A percentile compares a stretch with the other conserved stretches of the same genome.
These are phyloP conservation scores for Capsicum chinense DNA, from an alignment of 257 asterid species.

Conservation along the genomic window DNA sequence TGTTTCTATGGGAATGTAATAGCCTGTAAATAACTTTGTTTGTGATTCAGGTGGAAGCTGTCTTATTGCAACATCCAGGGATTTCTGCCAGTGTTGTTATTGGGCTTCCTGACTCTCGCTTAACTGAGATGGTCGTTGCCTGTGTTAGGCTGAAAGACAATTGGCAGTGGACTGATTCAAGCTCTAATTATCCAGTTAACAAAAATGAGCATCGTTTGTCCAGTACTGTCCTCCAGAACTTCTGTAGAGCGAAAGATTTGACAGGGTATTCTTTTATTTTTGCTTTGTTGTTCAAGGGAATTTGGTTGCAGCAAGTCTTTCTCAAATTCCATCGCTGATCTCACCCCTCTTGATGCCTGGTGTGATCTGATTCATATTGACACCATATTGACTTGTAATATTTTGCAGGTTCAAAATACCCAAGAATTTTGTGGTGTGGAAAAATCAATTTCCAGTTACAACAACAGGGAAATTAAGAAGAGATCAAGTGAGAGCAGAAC, in stretches of 20 bases:
- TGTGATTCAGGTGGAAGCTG: constrained; percentile 69
- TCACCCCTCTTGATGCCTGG: not conserved
- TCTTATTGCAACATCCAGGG: constrained; percentile 75
- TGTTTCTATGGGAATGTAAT: not conserved
- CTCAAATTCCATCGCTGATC: not conserved
- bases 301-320: not conserved
- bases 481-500: constrained; percentile 60
- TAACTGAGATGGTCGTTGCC: constrained; percentile 72
- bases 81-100: constrained; percentile 56
- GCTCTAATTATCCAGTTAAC: constrained; percentile 34
- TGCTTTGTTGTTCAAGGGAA: not conserved
- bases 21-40: not conserved
- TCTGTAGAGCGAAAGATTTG: constrained; percentile 62
- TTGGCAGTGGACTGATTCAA: constrained; percentile 72
- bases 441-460: constrained; percentile 65
- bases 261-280: constrained; percentile 56
- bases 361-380: not conserved
- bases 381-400: not conserved
- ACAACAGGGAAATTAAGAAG: constrained; percentile 83
- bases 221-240: constrained; percentile 59
- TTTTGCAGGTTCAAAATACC: constrained; percentile 80
- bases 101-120: constrained; percentile 75
- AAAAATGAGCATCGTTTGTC: constrained; percentile 46
- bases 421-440: constrained; percentile 60
- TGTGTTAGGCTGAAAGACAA: constrained; percentile 61